Percentiles rank a stretch among this genome's conserved stretches.
phyloP scores from a whole-genome alignment of 352 stramenopile species.

The Globisporangium viniferum region DNA sequence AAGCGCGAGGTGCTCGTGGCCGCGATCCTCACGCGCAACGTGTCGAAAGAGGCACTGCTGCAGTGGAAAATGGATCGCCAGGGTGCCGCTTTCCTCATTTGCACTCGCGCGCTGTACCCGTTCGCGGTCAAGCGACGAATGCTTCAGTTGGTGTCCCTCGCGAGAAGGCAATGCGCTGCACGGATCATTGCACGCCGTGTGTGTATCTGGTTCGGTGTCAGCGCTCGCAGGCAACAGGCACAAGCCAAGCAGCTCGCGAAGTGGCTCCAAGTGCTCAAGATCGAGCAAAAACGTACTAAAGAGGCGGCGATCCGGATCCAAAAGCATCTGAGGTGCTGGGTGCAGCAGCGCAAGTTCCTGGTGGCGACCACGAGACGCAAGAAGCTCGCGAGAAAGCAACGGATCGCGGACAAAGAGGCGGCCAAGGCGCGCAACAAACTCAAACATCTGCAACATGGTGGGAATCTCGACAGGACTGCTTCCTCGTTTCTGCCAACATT shows the following conservation, averaged over 20 bases:
- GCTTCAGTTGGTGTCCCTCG: conserved; percentile 17
- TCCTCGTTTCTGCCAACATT: neutral
- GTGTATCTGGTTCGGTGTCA: conserved; percentile 23
- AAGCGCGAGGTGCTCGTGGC: conserved; percentile 30
- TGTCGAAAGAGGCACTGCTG: conserved; percentile 33
- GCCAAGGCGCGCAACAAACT: neutral
- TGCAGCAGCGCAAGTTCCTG: conserved; percentile 41
- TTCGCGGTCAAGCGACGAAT: conserved; percentile 37
- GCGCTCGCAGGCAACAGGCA: conserved; percentile 10
- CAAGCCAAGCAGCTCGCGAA: conserved; percentile 18
- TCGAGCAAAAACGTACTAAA: conserved; percentile 21
- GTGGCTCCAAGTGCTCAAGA: conserved; percentile 25
- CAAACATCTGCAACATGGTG: neutral
- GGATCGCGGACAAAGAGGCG: conserved; percentile 27
- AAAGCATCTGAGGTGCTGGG: conserved; percentile 43
- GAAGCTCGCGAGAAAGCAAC: conserved; percentile 27
- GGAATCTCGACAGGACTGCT: neutral
- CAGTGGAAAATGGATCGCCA: conserved; percentile 43
- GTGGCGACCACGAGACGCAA: conserved; percentile 23
- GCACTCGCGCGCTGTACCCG: conserved; percentile 33
- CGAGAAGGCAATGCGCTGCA: conserved; percentile 23
- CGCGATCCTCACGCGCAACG: conserved; percentile 33
- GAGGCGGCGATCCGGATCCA: conserved; percentile 38
- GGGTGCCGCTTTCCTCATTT: conserved; percentile 52
- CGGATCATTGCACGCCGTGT: conserved; percentile 20